Evolutionary conservation across 805 yeast species (phyloP), one percentile per base, ranked within the genome.

Genomic region (Jamesozyma jinghongensis): DNA sequence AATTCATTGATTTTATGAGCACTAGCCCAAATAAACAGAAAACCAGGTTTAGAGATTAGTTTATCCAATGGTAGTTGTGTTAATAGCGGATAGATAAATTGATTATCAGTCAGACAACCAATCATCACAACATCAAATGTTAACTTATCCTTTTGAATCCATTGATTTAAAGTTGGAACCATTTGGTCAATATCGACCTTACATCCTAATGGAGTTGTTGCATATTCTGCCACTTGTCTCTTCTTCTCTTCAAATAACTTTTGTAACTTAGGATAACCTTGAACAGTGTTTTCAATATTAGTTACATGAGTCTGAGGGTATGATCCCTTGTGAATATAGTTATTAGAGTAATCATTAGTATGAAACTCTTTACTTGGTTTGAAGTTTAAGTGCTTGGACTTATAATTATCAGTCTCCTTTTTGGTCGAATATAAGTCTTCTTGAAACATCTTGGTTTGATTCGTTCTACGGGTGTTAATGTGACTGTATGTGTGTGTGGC

Each of bases 121-220:
- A 88, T 77, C 94, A 90, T 85, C 12, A 90, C 82, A 10, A 86
- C 94, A 57, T 88, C 96, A 60, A 88, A 90, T 44, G 74, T 75
- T 30, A 84, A 54, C 6, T 72, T 69, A 42, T 77, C 75, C 16
- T 66, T 65, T 14, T 63, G 59, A 26, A 77, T 74, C 94, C 95
- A 83, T 17, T 59, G 54, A 42, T 74, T 70, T 42, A 88, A 63
- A 0, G 73, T 70, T 1, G 73, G 71, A 5, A 76, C 67, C 59
- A 86, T 77, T 40, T 73, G 64, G 26, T 71, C 70, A 10, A 67
- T 66, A 13, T 66, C 61, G 3, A 74, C 72, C 34, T 81, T 67
- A 7, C 71, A 68, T 0, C 95, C 95, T 51, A 71, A 81, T 0
- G 94, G 84, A 22, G 67, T 70, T 1, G 75, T 65, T 0, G 85